Evolutionary conservation across 345 rosid species (phyloP).

Genomic region (Eucalyptus sp.): DNA sequence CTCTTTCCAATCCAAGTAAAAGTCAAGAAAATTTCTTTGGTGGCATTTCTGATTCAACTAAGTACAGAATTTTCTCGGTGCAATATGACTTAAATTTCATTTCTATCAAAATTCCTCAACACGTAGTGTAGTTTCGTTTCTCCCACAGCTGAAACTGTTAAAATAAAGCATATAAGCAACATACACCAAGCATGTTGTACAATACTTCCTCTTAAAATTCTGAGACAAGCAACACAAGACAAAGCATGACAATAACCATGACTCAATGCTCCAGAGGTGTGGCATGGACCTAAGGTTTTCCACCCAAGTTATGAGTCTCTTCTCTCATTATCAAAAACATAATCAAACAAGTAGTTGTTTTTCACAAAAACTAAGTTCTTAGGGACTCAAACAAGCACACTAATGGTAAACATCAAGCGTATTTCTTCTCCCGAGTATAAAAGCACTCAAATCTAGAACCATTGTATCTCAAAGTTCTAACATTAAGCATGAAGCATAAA

Average conservation of each 20-base stretch:
- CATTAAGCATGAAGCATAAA: background rate
- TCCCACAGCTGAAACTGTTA: background rate
- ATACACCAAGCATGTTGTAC: background rate
- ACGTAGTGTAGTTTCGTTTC: background rate
- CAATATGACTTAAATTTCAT: background rate
- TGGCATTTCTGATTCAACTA: background rate
- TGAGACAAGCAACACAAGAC: background rate
- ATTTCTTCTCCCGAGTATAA: background rate
- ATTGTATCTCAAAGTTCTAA: background rate
- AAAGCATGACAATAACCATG: background rate
- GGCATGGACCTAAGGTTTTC: background rate
- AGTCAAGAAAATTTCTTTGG: background rate
- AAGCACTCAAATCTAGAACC: background rate
- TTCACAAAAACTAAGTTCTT: background rate
- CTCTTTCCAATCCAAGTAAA: background rate
- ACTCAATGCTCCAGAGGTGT: background rate
- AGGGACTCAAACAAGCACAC: background rate
- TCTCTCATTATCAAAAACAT: background rate
- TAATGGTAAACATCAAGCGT: background rate
- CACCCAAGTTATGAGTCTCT: background rate
- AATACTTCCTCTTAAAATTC: background rate
- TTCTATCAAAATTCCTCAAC: background rate
- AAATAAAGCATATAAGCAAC: background rate
- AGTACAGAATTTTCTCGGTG: background rate
- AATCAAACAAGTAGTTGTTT: background rate